Conservation (phyloP, 176 grass and related monocot genomes). For the Eleusine indica region DNA sequence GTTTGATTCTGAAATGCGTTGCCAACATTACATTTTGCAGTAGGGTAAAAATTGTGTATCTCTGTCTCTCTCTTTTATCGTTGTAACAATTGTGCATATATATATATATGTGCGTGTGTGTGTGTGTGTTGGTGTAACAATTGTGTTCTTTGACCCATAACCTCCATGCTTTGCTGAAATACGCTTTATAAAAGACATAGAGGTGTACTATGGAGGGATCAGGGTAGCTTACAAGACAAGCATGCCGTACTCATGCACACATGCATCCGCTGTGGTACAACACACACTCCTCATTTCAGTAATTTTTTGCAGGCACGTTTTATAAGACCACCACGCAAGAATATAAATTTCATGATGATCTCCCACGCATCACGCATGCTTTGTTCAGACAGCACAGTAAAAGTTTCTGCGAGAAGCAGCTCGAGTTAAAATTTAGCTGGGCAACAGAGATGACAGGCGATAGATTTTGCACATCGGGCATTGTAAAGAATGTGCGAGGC, state of each 20-base stretch:
- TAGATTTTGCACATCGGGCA: slow-evolving; percentile 9
- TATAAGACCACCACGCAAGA: neutral
- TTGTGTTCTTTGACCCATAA: neutral
- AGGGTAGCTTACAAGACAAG: neutral
- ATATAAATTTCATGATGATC: neutral
- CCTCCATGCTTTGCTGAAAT: neutral
- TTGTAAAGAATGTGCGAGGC: slow-evolving; percentile 10
- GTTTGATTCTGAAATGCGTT: neutral
- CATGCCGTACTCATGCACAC: neutral
- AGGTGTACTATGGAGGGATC: neutral
- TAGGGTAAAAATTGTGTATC: too few relatives aligned
- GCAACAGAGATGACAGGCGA: neutral
- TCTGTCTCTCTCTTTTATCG: neutral
- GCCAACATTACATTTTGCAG: neutral
- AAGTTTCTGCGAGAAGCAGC: neutral
- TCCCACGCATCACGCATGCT: neutral
- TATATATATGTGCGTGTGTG: too few relatives aligned
- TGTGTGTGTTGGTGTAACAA: too few relatives aligned
- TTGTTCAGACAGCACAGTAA: neutral
- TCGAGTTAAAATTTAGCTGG: neutral
- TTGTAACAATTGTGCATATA: neutral
- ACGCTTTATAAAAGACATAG: neutral
- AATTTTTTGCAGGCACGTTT: neutral
- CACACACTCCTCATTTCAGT: neutral
- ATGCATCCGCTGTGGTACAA: neutral